Evolutionary conservation across 2,329 filamentous ascomycete genomes (phyloP), one percentile per base, ranked within the genome.

Genomic region (Sarocladiaceae sp.): DNA sequence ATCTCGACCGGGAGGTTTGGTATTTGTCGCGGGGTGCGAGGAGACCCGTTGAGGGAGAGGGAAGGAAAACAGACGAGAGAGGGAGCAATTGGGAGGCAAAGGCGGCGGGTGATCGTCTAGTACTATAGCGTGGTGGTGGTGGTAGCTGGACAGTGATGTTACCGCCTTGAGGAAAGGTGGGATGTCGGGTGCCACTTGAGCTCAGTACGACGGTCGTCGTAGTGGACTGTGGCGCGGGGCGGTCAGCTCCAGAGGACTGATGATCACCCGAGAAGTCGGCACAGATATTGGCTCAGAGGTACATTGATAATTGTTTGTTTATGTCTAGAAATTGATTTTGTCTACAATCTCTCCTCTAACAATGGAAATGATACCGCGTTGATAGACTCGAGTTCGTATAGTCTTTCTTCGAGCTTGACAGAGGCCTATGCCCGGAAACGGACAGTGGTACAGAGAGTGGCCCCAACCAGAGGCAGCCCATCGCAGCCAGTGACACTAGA

Each of bases 141-240:
- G n/a, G 40, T 6, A 26, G 40, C 18, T 26, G 40, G 20, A 6
- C 35, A 37, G 35, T 44, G 40, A 44, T 25, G 40, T 44, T 44
- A 44, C 40, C 40, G 40, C 40, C 40, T 44, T 28, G 40, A 44
- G 40, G 23, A 44, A 22, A 44, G 40, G 40, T 44, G 40, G 40
- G 40, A 44, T 44, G 40, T 28, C 13, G n/a, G n/a, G n/a, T n/a
- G n/a, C n/a, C n/a, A n/a, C n/a, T n/a, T n/a, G n/a, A n/a, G n/a
- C n/a, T 44, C 23, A 6, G 22, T 22, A 23, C 40, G 17, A n/a
- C 13, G n/a, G 40, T 44, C 13, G 40, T 26, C 40, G 40, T 44
- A 44, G 40, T 44, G 40, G 40, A 44, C 3, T 44, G 40, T 44
- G 40, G 40, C 40, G 40, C 40, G 40, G 40, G 40, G 40, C 40